Evolutionary conservation across 192 early-diverging fungal species (phyloP), one percentile per base, ranked within the genome.

Genomic region (Diversispora eburnea): DNA sequence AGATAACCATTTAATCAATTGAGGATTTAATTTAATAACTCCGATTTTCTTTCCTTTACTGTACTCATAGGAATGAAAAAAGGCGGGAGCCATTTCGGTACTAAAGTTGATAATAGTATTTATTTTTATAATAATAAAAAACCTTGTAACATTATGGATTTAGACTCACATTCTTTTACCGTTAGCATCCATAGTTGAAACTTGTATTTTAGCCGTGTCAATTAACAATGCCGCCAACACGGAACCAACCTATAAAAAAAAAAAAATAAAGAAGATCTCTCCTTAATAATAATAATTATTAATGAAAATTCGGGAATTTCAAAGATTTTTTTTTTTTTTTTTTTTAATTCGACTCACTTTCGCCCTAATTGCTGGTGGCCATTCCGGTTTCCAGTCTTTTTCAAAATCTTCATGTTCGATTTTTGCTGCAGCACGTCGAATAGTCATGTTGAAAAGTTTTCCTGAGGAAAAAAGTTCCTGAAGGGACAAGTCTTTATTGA

Each of bases 371-470:
- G 79, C 73, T 12, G 85, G 70, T 17, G 88, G 87, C 91, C 93
- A 95, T 13, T 83, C 69, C 20, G 90, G 90, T 4, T 85, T 80
- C 91, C 93, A 93, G 15, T 84, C 79, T 42, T 74, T 77, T 25
- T 72, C 76, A 60, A 76, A 62, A 71, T 87, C 81, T 43, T 85
- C 80, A 46, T 80, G 70, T 6, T 86, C 82, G 42, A 90, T 74
- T 70, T 90, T 82, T 45, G 84, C 81, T 73, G 91, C 81, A 7
- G 87, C 87, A 47, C 88, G 85, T 7, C 95, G 87, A 48, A 97
- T 77, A 0, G 91, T 84, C 85, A 90, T 89, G 68, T 93, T 89
- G 76, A 95, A 93, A 60, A 97, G 82, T 72, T 87, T 88, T 4
- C 93, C 94, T 47, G 84, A 89, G 12, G 87, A 80, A 65, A 89